Conservation (phyloP, 768 basidiomycete genomes). For the Trametes cinnabarina region DNA sequence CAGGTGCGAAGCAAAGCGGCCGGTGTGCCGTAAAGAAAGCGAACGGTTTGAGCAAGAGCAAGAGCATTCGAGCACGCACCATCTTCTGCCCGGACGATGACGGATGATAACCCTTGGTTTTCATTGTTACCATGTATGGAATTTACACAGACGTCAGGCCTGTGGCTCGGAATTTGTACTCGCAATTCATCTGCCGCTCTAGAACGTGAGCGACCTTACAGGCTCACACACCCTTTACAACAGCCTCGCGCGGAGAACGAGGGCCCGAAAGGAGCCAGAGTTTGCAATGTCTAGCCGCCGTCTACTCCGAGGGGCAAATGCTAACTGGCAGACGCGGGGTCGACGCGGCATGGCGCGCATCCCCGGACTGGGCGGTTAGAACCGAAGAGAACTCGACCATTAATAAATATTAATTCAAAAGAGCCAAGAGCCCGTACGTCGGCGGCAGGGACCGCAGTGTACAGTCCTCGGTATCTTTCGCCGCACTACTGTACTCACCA, state of each 20-base stretch:
- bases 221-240: too few relatives aligned
- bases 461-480: too few relatives aligned
- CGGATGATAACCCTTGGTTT: slow-evolving; percentile 16
- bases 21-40: slow-evolving; percentile 4
- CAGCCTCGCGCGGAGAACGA: background rate
- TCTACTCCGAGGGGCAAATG: too few relatives aligned
- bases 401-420: too few relatives aligned
- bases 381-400: too few relatives aligned
- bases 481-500: too few relatives aligned
- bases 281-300: too few relatives aligned
- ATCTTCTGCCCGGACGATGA: slow-evolving; percentile 17
- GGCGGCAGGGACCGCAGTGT: too few relatives aligned
- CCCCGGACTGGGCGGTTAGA: too few relatives aligned
- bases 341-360: background rate
- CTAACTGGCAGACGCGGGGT: too few relatives aligned
- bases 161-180: background rate
- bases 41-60: background rate
- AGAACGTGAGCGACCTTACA: slow-evolving; percentile 1
- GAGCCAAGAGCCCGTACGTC: too few relatives aligned
- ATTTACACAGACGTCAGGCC: slow-evolving; percentile 1
- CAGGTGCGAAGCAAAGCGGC: slow-evolving; percentile 8
- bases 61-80: slow-evolving; percentile 1
- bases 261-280: background rate
- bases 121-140: slow-evolving; percentile 6
- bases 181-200: slow-evolving; percentile 8